Evolutionary conservation across 345 rosid genomes (phyloP).

Genomic region (Xanthoceras sorbifolium): DNA sequence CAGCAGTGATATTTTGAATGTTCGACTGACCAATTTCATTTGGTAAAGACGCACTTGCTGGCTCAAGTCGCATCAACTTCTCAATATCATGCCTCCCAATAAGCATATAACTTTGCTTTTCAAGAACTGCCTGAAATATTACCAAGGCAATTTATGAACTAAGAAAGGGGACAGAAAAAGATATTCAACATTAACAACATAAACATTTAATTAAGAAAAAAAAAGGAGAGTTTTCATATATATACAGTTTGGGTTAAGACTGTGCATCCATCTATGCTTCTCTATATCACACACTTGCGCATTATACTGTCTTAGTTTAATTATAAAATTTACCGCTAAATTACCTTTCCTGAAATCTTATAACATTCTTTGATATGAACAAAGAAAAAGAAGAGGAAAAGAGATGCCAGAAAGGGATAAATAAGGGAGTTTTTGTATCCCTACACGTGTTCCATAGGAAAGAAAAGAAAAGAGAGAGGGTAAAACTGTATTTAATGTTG

Average conservation of each 20-base stretch:
- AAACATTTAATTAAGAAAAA: background rate
- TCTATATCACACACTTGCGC: background rate
- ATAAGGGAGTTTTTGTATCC: background rate
- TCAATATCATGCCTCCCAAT: slow-evolving; percentile 98
- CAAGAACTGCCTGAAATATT: slow-evolving; percentile 89
- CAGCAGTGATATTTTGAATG: slow-evolving; percentile 32
- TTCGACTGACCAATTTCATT: slow-evolving; percentile 50
- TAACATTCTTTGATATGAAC: background rate
- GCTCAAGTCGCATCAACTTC: slow-evolving; percentile 88
- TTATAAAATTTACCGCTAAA: background rate
- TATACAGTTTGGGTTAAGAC: background rate
- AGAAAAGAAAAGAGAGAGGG: background rate
- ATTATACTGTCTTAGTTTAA: background rate
- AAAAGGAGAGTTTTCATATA: background rate
- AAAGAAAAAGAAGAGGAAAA: background rate
- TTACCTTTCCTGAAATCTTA: background rate
- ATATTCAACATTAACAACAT: background rate
- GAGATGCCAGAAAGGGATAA: background rate
- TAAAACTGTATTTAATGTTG: background rate
- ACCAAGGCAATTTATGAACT: slow-evolving; percentile 27
- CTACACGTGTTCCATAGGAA: background rate
- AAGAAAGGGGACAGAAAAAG: slow-evolving; percentile 19
- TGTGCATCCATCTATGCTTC: background rate
- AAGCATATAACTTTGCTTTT: slow-evolving; percentile 97
- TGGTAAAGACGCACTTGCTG: slow-evolving; percentile 75